A percentile compares a stretch with the other conserved stretches of the same genome.
Conservation (phyloP, 2,329 filamentous ascomycete genomes). For the Beauveria sp. region DNA sequence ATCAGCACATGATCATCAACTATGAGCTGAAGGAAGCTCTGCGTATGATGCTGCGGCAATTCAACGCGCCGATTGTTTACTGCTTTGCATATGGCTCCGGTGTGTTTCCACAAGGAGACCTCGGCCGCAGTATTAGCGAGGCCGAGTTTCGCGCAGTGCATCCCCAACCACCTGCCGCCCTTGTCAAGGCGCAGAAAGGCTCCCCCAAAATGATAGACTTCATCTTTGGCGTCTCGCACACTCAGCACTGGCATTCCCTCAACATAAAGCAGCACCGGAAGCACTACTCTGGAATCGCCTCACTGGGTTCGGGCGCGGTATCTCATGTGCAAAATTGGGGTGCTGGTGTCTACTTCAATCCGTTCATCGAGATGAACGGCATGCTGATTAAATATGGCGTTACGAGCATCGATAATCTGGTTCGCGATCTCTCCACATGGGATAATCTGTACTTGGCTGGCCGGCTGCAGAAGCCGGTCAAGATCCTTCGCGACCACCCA, state of each 20-base stretch:
- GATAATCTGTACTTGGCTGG: conserved; percentile 94
- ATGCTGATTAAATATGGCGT: conserved; percentile 97
- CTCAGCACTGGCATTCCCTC: conserved; percentile 93
- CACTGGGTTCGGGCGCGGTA: conserved; percentile 76
- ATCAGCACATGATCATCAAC: conserved; percentile 94
- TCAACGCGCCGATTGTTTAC: conserved; percentile 88
- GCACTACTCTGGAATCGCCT: conserved; percentile 84
- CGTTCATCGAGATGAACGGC: conserved; percentile 88
- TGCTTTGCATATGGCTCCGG: conserved; percentile 97
- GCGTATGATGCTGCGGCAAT: conserved; percentile 81
- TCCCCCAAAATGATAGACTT: conserved; percentile 97
- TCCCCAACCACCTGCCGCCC: conserved; percentile 70
- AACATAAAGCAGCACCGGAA: conserved; percentile 83
- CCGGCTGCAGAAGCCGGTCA: conserved; percentile 92
- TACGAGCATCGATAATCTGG: conserved; percentile 85
- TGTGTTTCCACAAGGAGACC: conserved; percentile 74
- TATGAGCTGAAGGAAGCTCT: conserved; percentile 90
- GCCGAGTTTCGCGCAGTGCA: conserved; percentile 60
- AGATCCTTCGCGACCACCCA: conserved; percentile 91
- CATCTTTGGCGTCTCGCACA: conserved; percentile 90
- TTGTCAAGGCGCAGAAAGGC: conserved; percentile 78
- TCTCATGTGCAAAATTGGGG: conserved; percentile 86
- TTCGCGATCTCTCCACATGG: conserved; percentile 81
- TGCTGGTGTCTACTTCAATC: conserved; percentile 96
- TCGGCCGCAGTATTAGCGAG: conserved; percentile 46